Evolutionary conservation across 805 yeast species (phyloP).

Genomic region (Komagataella kurtzmanii): DNA sequence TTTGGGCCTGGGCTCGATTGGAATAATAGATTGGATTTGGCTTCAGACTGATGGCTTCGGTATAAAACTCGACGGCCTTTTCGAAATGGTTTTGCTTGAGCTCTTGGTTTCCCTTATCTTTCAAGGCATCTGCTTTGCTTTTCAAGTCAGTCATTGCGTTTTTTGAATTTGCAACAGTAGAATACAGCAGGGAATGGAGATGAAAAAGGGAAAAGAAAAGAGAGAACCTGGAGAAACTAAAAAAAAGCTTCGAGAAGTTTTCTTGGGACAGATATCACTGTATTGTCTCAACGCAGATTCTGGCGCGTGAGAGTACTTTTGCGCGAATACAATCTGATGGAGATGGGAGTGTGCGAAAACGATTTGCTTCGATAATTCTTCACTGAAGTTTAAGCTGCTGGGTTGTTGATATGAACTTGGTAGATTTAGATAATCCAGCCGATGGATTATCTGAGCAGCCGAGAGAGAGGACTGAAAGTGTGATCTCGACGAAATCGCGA

Average conservation of each 20-base stretch:
- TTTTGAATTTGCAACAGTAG: not conserved
- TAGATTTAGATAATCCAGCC: not conserved
- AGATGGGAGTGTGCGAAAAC: not conserved
- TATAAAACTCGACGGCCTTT: slow-evolving; percentile 57
- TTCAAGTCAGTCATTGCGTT: not conserved
- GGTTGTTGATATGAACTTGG: not conserved
- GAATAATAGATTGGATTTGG: slow-evolving; percentile 57
- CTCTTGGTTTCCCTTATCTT: slow-evolving; percentile 60
- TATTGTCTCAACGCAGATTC: not conserved
- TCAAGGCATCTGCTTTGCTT: slow-evolving; percentile 31
- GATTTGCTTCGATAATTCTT: not conserved
- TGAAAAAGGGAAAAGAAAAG: not conserved
- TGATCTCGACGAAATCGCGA: not conserved
- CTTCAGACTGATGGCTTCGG: slow-evolving; percentile 61
- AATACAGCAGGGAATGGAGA: not conserved
- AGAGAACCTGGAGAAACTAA: not conserved
- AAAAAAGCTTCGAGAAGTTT: not conserved
- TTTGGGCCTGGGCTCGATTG: slow-evolving; percentile 83
- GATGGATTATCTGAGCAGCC: not conserved
- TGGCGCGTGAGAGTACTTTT: not conserved
- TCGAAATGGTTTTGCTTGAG: slow-evolving; percentile 53
- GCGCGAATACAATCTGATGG: not conserved
- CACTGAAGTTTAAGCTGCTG: not conserved
- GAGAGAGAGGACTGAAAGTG: not conserved
- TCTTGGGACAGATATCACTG: not conserved